phyloP scores from a whole-genome alignment of 176 grass and related monocot species.

The Oryza glaberrima region DNA sequence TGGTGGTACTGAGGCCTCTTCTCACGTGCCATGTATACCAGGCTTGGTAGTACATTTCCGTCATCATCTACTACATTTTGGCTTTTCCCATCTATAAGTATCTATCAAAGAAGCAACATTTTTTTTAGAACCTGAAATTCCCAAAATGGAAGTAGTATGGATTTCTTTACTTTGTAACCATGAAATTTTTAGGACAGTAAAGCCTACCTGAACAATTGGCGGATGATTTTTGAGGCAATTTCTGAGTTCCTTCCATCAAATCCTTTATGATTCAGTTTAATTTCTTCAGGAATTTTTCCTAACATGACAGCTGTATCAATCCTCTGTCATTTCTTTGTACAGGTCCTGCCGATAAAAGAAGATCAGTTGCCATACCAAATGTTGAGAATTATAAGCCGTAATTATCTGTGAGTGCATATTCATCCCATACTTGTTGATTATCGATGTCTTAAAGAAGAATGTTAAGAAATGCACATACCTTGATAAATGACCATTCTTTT shows the following conservation, averaged over 20 bases:
- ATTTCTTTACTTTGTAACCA: not conserved
- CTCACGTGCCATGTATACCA: slow-evolving; percentile 91
- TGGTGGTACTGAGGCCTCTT: slow-evolving; percentile 74
- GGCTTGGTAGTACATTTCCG: slow-evolving; percentile 54
- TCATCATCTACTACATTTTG: slow-evolving; percentile 41
- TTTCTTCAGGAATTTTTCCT: slow-evolving; percentile 55
- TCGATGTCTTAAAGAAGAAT: not conserved
- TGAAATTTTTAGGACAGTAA: not conserved
- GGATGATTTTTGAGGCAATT: slow-evolving; percentile 51
- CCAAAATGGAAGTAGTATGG: not conserved
- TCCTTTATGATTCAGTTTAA: slow-evolving; percentile 57
- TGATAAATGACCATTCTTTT: slow-evolving; percentile 57
- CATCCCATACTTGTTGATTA: not conserved
- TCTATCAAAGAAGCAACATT: slow-evolving; percentile 40
- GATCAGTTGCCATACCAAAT: not conserved
- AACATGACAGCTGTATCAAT: slow-evolving; percentile 49
- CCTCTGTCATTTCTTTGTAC: slow-evolving; percentile 61
- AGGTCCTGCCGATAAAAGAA: slow-evolving; percentile 44
- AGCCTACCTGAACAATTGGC: slow-evolving; percentile 71
- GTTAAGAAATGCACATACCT: slow-evolving; percentile 30
- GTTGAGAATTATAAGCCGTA: not conserved
- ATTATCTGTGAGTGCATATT: not conserved
- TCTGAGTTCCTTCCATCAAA: slow-evolving; percentile 66
- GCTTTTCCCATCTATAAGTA: slow-evolving; percentile 67
- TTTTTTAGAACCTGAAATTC: not conserved